phyloP scores from a whole-genome alignment of 1,284 basidiomycete species.

The Farysia itapuensis region DNA sequence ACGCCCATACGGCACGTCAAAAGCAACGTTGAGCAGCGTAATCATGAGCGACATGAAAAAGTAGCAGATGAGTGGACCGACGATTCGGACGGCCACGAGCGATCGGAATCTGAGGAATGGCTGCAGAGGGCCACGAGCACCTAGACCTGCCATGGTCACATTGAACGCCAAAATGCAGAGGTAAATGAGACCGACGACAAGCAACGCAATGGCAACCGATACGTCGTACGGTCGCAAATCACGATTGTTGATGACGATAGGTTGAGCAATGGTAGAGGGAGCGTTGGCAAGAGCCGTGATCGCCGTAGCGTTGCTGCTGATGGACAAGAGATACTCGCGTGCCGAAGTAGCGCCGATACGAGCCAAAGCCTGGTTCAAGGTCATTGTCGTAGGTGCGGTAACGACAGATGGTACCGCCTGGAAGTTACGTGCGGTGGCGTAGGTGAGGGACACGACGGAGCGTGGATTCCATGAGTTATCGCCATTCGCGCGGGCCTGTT shows the following conservation, averaged over 20 bases:
- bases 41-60: constrained; percentile 50
- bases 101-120: constrained; percentile 40
- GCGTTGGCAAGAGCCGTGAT: constrained; percentile 62
- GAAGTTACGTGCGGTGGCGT: constrained; percentile 44
- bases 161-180: constrained; percentile 66
- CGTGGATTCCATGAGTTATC: constrained; percentile 44
- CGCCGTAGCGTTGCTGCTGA: constrained; percentile 23
- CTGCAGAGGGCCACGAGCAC: constrained; percentile 32
- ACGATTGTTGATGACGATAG: constrained; percentile 65
- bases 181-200: constrained; percentile 77
- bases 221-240: constrained; percentile 72
- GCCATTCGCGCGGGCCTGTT: constrained; percentile 38
- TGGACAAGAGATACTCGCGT: constrained; percentile 23
- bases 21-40: constrained; percentile 50
- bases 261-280: constrained; percentile 66
- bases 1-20: constrained; percentile 45
- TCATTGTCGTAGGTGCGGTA: constrained; percentile 19
- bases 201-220: constrained; percentile 72
- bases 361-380: constrained; percentile 11
- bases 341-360: constrained; percentile 22
- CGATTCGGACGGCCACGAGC: constrained; percentile 41
- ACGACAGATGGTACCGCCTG: constrained; percentile 31
- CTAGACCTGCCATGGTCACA: constrained; percentile 43
- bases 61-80: constrained; percentile 35
- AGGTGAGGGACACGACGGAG: constrained; percentile 32